A percentile compares a stretch with the other conserved stretches of the same genome.
Evolutionary conservation across 169 alveolate species (phyloP).

Genomic region (Plasmodium inui): DNA sequence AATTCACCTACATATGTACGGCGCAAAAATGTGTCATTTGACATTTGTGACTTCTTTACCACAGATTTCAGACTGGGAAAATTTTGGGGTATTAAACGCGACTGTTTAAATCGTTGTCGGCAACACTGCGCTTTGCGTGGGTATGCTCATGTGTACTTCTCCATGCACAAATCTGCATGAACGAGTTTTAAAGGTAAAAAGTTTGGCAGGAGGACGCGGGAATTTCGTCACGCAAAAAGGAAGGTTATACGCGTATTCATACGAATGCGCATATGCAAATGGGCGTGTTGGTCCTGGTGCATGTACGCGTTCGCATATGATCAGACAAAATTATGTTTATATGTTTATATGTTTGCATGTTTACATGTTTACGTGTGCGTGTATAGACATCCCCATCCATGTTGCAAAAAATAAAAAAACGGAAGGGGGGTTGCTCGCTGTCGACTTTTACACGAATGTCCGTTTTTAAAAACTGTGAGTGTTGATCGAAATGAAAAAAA

Average conservation of each 20-base stretch:
- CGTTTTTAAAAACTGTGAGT: neutral
- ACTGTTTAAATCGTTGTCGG: neutral
- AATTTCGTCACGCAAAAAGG: neutral
- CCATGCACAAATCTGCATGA: conserved; percentile 73
- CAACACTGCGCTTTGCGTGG: conserved; percentile 5
- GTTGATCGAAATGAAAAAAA: neutral
- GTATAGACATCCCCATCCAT: neutral
- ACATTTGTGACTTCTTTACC: neutral
- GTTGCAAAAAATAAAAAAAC: neutral
- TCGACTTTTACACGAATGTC: neutral
- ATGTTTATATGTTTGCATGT: neutral
- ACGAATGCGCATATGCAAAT: neutral
- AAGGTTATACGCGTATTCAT: neutral
- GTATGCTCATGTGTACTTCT: neutral
- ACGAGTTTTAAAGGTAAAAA: neutral
- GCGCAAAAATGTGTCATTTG: neutral
- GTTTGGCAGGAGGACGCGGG: neutral
- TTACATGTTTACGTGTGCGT: neutral
- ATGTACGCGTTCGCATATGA: conserved; percentile 8
- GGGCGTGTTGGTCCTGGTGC: neutral
- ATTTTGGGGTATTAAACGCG: neutral
- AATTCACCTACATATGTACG: neutral
- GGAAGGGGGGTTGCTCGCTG: neutral
- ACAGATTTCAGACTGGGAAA: neutral
- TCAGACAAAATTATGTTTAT: neutral